phyloP scores from a whole-genome alignment of 148 eudicot species.

The Chenopodium quinoa region DNA sequence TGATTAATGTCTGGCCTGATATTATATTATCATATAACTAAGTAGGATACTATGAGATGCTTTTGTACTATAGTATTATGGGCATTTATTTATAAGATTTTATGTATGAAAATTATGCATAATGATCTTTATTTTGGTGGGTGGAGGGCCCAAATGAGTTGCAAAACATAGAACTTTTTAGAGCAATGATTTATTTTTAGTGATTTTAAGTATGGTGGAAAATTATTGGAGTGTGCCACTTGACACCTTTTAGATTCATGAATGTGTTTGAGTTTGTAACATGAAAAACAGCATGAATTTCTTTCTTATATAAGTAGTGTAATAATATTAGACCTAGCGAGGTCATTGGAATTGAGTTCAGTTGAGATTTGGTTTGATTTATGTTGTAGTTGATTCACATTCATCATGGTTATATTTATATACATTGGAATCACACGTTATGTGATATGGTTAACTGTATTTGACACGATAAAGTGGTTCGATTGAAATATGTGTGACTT shows the following conservation, averaged over 20 bases:
- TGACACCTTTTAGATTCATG: background rate
- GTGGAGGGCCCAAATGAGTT: background rate
- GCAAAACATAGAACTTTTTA: background rate
- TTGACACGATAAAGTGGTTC: too few relatives aligned
- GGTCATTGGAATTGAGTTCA: too few relatives aligned
- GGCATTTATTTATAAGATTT: background rate
- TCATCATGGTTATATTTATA: too few relatives aligned
- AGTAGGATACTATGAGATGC: background rate
- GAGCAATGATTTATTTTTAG: conserved; percentile 2
- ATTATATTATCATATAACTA: conserved; percentile 11
- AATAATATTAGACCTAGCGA: too few relatives aligned
- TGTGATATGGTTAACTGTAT: too few relatives aligned
- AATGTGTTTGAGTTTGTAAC: background rate
- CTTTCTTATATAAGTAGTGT: background rate
- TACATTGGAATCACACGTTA: too few relatives aligned
- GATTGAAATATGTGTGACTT: too few relatives aligned
- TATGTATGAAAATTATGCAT: background rate
- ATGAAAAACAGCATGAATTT: background rate
- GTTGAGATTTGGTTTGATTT: too few relatives aligned
- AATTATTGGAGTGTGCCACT: background rate
- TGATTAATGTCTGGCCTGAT: conserved; percentile 23
- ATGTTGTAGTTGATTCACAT: too few relatives aligned
- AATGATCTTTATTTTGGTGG: background rate
- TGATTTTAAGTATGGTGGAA: background rate
- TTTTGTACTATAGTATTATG: background rate